phyloP scores from a whole-genome alignment of 2,329 filamentous ascomycete species.

The Fonsecaea monophora region DNA sequence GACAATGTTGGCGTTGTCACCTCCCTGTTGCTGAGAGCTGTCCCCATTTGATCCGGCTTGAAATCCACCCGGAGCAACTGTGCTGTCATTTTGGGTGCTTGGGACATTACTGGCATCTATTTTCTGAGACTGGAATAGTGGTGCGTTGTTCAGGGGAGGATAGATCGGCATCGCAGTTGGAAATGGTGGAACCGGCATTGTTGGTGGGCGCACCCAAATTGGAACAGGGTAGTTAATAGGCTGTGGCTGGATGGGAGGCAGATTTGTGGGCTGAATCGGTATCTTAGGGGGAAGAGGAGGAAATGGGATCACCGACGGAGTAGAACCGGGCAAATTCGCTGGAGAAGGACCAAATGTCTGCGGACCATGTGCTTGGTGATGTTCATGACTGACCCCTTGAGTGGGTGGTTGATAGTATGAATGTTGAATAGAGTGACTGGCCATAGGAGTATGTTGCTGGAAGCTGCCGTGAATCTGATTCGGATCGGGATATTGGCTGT shows the following conservation, averaged over 20 bases:
- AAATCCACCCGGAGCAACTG: neutral
- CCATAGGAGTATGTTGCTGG: slow-evolving; percentile 4
- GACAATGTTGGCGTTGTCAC: neutral
- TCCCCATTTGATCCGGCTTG: slow-evolving; percentile 3
- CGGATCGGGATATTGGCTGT: slow-evolving; percentile 19
- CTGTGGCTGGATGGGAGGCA: slow-evolving; percentile 11
- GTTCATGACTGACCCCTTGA: neutral
- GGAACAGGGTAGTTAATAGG: slow-evolving; percentile 10
- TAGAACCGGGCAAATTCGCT: neutral
- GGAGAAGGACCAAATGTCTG: slow-evolving; percentile 15
- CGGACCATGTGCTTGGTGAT: slow-evolving; percentile 6
- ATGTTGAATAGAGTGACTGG: slow-evolving; percentile 3
- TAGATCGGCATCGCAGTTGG: slow-evolving; percentile 23
- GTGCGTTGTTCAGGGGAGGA: slow-evolving; percentile 11
- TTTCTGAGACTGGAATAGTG: slow-evolving; percentile 24
- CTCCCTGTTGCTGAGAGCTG: slow-evolving; percentile 4
- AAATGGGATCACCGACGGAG: slow-evolving; percentile 8
- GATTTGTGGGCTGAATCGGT: neutral
- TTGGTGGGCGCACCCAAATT: slow-evolving; percentile 16
- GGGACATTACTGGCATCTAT: neutral
- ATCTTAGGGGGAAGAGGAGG: slow-evolving; percentile 4
- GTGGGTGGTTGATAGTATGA: neutral
- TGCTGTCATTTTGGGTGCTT: neutral
- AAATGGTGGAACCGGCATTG: slow-evolving; percentile 12
- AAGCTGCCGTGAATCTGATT: slow-evolving; percentile 15